These are phyloP conservation scores for Cinnamomum chago DNA, from an alignment of 164 flowering plant species.

Conservation along the genomic window DNA sequence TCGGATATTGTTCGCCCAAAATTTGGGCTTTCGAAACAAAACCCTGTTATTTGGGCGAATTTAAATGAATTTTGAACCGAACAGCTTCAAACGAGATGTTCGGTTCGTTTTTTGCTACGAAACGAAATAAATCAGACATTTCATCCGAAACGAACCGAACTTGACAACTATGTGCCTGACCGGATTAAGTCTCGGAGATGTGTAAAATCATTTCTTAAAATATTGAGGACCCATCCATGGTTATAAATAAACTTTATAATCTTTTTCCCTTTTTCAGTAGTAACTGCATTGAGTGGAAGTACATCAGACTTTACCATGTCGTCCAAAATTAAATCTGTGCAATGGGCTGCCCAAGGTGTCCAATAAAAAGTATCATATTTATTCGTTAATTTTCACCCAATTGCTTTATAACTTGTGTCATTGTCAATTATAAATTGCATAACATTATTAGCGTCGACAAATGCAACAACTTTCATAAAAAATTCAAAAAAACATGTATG, in stretches of 20 bases:
- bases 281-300: background rate
- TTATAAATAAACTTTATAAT: background rate
- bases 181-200: background rate
- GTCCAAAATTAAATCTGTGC: background rate
- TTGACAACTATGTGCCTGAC: background rate
- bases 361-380: background rate
- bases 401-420: background rate
- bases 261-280: background rate
- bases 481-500: too few species aligned
- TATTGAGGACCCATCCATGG: background rate
- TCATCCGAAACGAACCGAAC: too few species aligned
- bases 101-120: too few species aligned
- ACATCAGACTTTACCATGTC: background rate
- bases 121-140: too few species aligned
- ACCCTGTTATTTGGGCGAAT: too few species aligned
- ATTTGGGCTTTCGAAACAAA: too few species aligned
- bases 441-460: background rate
- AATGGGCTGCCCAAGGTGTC: background rate
- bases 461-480: background rate
- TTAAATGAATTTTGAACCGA: too few species aligned
- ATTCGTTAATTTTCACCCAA: too few species aligned
- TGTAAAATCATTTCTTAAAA: background rate
- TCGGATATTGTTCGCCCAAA: too few species aligned
- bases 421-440: background rate
- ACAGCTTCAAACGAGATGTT: too few species aligned